Evolutionary conservation across 805 yeast species (phyloP).

Genomic region (Yamadazyma nakazawae): DNA sequence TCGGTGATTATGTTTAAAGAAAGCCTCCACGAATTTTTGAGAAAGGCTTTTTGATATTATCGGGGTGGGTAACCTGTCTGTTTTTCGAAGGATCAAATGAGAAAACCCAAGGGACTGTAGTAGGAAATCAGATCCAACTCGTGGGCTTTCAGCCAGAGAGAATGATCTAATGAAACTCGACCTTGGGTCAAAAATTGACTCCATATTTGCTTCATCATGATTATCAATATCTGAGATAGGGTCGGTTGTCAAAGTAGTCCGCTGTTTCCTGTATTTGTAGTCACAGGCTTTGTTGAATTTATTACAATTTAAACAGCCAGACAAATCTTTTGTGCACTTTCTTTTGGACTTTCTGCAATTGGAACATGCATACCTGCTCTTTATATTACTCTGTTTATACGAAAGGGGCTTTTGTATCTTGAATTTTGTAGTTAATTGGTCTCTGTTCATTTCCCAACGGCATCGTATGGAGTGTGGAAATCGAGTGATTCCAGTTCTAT

Average conservation of each 20-base stretch:
- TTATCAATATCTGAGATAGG: too few species aligned
- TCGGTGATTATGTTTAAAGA: conserved; percentile 43
- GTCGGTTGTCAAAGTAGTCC: too few species aligned
- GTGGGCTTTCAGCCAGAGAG: not conserved
- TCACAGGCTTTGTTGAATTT: too few species aligned
- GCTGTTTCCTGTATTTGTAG: too few species aligned
- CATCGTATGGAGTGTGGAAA: too few species aligned
- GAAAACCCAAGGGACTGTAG: conserved; percentile 17
- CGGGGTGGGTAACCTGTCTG: conserved; percentile 9
- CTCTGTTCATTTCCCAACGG: too few species aligned
- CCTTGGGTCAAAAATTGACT: too few species aligned
- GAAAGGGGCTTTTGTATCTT: not conserved
- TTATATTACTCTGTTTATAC: not conserved
- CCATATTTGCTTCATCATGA: too few species aligned
- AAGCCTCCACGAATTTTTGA: conserved; percentile 39
- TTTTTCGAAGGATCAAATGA: conserved; percentile 12
- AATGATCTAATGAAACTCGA: not conserved
- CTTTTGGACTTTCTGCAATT: conserved; percentile 4
- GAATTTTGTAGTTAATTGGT: conserved; percentile 1
- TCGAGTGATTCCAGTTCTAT: too few species aligned
- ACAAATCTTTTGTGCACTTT: conserved; percentile 7
- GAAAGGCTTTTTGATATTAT: conserved; percentile 26
- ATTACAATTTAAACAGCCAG: conserved; percentile 4
- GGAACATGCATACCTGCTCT: conserved; percentile 1
- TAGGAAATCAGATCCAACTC: conserved; percentile 8